Conservation (phyloP, 768 basidiomycete genomes). For the Calocera viscosa region DNA sequence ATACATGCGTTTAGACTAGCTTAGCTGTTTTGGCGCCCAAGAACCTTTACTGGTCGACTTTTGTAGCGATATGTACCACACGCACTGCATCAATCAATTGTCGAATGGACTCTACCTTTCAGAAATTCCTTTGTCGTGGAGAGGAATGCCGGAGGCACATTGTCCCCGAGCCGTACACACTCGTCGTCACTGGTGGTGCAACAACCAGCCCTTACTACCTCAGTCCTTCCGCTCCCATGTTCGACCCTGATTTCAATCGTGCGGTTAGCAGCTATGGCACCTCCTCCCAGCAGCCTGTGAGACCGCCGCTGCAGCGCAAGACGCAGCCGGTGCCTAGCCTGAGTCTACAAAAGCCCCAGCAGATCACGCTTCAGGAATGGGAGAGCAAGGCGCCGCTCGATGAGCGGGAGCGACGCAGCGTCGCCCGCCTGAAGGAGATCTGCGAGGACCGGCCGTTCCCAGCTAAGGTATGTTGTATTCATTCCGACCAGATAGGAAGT, state of each 20-base stretch:
- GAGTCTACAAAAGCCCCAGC: not conserved
- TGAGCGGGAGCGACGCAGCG: constrained; percentile 54
- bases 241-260: constrained; percentile 2
- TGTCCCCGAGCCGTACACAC: too few species aligned
- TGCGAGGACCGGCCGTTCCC: constrained; percentile 54
- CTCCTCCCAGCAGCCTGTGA: not conserved
- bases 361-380: constrained; percentile 78
- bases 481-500: too few species aligned
- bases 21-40: constrained; percentile 3
- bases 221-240: not conserved
- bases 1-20: constrained; percentile 8
- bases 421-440: constrained; percentile 48
- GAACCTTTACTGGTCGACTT: constrained; percentile 1
- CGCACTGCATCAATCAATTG: not conserved
- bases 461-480: constrained; percentile 46
- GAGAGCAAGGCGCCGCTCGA: constrained; percentile 66
- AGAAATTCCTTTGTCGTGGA: too few species aligned
- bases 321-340: not conserved
- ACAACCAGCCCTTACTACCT: too few species aligned
- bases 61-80: constrained; percentile 8
- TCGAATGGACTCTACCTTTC: not conserved
- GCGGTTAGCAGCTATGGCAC: not conserved
- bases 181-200: too few species aligned
- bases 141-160: too few species aligned
- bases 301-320: not conserved